Base-by-base conservation (phyloP, 768 basidiomycete genomes). In the Naganishia vaughanmartiniae region DNA sequence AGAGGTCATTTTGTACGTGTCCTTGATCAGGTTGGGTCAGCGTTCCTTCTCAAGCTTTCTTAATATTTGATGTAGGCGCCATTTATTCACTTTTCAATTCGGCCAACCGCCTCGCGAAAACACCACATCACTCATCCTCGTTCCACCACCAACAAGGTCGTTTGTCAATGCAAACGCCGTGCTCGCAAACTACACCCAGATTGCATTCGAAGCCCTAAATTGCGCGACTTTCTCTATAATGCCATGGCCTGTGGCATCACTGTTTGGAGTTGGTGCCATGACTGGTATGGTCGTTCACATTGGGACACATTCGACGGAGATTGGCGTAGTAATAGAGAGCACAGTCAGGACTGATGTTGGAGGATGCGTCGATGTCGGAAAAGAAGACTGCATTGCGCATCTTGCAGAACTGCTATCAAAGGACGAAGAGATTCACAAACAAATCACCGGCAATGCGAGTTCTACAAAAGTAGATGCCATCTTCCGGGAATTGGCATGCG, bases 181-280 rank as follows among this genome's bases (percentile, higher is more conserved):
- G 14, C 76, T 77, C 68, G 77, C 75, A 6, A 42, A 67, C 5
- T 79, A 79, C 71, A 76, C 76, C 33, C 78, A 77, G 67, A 24
- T 81, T 28, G 75, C 77, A 0, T 81, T 81, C 70, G 80, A 81
- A 69, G 36, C 48, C 1, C 75, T 81, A 48, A 81, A 81, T 66
- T 73, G 74, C 26, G 76, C 80, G 2, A 74, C 73, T 28, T 72
- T 81, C 57, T 72, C 74, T 30, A 54, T 78, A 24, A 66, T 81
- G 15, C 75, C 77, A 42, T 67, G 73, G 26, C 74, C 77, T 0
- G 71, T 78, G 10, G 80, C 80, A 0, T 65, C 77, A 1, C 68
- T 79, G 3, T 79, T 73, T 67, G 80, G 77, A 0, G 74, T 81
- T 5, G 77, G 77, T 9, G 69, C 75, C 9, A 75, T 77, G 36